Base-by-base conservation (phyloP, 1,139 yeast species). In the Diutina sp. region DNA sequence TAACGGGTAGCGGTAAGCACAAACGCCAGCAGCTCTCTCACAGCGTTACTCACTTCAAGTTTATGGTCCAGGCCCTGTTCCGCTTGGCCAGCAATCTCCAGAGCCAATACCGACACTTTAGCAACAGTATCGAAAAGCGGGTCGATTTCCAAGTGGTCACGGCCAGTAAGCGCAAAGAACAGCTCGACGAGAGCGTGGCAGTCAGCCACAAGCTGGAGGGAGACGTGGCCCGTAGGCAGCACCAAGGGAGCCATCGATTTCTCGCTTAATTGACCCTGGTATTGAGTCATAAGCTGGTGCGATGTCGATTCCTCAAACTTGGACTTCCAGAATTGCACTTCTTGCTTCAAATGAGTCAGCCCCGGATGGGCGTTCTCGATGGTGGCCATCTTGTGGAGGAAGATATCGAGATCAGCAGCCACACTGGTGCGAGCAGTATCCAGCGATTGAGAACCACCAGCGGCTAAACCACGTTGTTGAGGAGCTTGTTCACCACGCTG, bases 1-100 rank as follows among this genome's bases (percentile, higher is more conserved):
- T 90, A 90, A 64, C 97, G 79, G 0, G 95, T 80, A 0, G 93
- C 80, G 4, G 96, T 84, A 55, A 91, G 82, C 1, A 86, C 79
- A 70, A 87, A 90, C 35, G 90, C 83, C 14, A 88, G 80, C 0
- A 95, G 78, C 55, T 87, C 87, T 58, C 89, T 80, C 16, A 86
- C 76, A 54, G 82, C 68, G 5, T 68, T 61, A 1, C 76, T 61
- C 63, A 70, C 59, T n/a, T 50, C 53, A 16, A n/a, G 41, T 1
- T 38, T n/a, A 68, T 70, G 66, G 65, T 75, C 60, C 21, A 69
- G 68, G 14, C 38, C 25, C 21, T 14, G n/a, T 53, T 77, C 76
- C 28, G 78, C 80, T 59, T 72, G 77, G 28, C 67, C 66, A 1
- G 83, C 78, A 55, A 83, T 72, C 58, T 76, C 73, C 58, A 77